A percentile compares a stretch with the other conserved stretches of the same genome.
These are phyloP conservation scores for Dactylonectria macrodidyma DNA, from an alignment of 2,329 filamentous ascomycete species.

Conservation along the genomic window DNA sequence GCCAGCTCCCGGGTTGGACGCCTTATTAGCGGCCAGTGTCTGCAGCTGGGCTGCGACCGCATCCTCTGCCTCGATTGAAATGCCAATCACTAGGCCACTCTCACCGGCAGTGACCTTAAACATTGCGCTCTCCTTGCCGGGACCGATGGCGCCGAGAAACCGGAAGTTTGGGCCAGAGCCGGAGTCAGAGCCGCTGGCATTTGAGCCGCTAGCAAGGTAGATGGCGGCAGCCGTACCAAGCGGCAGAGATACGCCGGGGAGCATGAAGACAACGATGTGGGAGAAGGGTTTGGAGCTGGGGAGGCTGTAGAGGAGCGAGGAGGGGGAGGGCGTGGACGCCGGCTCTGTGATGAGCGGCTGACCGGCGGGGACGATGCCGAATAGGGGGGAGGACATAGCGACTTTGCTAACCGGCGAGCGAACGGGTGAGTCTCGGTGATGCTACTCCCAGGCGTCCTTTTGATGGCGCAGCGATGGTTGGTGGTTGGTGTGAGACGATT, in stretches of 20 bases:
- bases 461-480: background rate
- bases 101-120: conserved; percentile 77
- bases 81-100: conserved; percentile 79
- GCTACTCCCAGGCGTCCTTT: background rate
- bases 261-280: conserved; percentile 90
- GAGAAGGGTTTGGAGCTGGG: conserved; percentile 72
- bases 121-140: conserved; percentile 91
- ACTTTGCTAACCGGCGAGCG: conserved; percentile 4
- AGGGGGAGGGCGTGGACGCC: conserved; percentile 66
- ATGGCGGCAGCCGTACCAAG: conserved; percentile 87
- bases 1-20: conserved; percentile 10
- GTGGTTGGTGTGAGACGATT: conserved; percentile 33
- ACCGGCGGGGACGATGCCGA: conserved; percentile 74
- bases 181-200: conserved; percentile 57
- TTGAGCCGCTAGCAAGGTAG: conserved; percentile 77
- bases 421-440: conserved; percentile 13
- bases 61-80: conserved; percentile 83
- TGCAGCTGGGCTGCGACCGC: conserved; percentile 80
- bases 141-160: conserved; percentile 90
- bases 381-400: conserved; percentile 64
- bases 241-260: conserved; percentile 83
- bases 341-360: conserved; percentile 70
- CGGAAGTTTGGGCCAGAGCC: conserved; percentile 74
- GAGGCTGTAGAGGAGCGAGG: conserved; percentile 70
- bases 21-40: conserved; percentile 62